phyloP scores from a whole-genome alignment of 306 rosid genomes.

The Vigna unguiculata region DNA sequence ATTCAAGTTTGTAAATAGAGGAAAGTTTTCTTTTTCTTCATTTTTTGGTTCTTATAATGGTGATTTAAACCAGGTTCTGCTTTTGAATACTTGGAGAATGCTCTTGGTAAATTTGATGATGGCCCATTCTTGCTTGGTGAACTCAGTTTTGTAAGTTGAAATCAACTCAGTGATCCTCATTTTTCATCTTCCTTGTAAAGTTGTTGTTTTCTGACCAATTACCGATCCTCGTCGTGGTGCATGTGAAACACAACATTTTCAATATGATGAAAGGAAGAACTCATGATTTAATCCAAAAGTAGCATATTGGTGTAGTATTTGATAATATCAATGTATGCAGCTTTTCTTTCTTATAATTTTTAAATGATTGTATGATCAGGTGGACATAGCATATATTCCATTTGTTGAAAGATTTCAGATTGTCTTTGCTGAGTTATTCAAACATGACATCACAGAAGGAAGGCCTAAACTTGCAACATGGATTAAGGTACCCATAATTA shows the following conservation, averaged over 20 bases:
- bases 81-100: conserved; percentile 80
- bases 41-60: neutral
- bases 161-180: neutral
- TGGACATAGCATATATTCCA: conserved; percentile 75
- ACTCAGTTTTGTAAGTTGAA: conserved; percentile 69
- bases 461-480: conserved; percentile 77
- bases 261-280: neutral
- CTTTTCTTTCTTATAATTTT: conserved; percentile 31
- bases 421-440: conserved; percentile 58
- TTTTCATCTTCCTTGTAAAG: conserved; percentile 6
- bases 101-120: conserved; percentile 72
- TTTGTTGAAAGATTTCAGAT: conserved; percentile 71
- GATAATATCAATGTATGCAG: neutral
- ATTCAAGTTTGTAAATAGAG: conserved; percentile 31
- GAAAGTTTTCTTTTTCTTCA: neutral
- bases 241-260: neutral
- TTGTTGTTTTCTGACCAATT: neutral
- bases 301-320: neutral
- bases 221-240: neutral
- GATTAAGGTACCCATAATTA: conserved; percentile 62
- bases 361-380: conserved; percentile 56
- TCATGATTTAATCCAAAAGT: neutral
- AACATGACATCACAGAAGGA: conserved; percentile 72
- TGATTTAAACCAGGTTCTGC: conserved; percentile 53
- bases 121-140: conserved; percentile 83